Evolutionary conservation across 257 asterid species (phyloP).

Genomic region (Echium plantagineum): DNA sequence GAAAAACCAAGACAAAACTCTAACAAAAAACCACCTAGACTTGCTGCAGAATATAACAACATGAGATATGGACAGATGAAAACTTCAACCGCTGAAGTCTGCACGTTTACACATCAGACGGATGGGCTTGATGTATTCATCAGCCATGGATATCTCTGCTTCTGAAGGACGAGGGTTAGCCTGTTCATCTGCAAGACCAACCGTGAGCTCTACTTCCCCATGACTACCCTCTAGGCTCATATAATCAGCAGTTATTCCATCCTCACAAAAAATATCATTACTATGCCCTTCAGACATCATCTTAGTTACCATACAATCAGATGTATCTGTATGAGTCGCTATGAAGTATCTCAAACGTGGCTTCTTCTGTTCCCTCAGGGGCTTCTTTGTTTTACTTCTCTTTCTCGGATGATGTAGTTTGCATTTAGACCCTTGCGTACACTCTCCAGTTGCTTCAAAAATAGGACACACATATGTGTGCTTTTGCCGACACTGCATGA

Average conservation of each 20-base stretch:
- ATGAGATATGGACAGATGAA: too few relatives aligned
- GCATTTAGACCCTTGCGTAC: conserved; percentile 61
- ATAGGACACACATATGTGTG: conserved; percentile 78
- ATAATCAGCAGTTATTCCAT: conserved; percentile 47
- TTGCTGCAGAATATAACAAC: too few relatives aligned
- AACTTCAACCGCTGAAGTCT: conserved; percentile 12
- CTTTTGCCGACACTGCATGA: conserved; percentile 92
- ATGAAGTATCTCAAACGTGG: conserved; percentile 78
- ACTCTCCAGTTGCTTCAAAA: conserved; percentile 67
- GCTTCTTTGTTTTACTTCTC: conserved; percentile 37
- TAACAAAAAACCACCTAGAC: too few relatives aligned
- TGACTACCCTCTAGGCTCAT: conserved; percentile 49
- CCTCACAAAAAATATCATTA: conserved; percentile 22
- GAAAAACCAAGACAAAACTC: too few relatives aligned
- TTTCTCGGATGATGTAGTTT: conserved; percentile 91
- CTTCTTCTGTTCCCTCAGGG: conserved; percentile 30
- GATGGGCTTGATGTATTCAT: conserved; percentile 25
- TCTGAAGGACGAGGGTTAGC: conserved; percentile 11
- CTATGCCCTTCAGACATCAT: conserved; percentile 27
- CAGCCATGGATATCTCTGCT: conserved; percentile 17
- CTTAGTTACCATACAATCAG: conserved; percentile 18
- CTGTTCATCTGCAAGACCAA: conserved; percentile 11
- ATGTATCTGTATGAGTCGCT: conserved; percentile 34
- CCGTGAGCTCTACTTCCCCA: conserved; percentile 20
- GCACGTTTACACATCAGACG: conserved; percentile 20